phyloP scores from a whole-genome alignment of 2,329 filamentous ascomycete genomes.

The Calonectria pseudoturangicola region DNA sequence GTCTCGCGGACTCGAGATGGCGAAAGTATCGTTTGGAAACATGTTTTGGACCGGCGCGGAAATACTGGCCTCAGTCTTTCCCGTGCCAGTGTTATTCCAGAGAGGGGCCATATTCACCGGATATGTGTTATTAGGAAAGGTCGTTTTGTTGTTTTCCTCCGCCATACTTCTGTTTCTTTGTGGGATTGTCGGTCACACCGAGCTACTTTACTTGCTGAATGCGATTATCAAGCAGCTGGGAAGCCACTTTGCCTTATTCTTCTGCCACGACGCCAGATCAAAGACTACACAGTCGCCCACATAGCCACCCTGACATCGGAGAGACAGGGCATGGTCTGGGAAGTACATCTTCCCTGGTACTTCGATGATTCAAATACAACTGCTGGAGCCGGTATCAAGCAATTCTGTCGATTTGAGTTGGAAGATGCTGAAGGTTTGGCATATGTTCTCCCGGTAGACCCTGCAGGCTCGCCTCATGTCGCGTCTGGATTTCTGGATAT shows the following conservation, averaged over 20 bases:
- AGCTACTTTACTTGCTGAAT: conserved; percentile 72
- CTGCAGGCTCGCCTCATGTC: conserved; percentile 83
- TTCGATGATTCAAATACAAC: conserved; percentile 53
- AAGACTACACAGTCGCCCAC: conserved; percentile 76
- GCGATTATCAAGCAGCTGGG: conserved; percentile 75
- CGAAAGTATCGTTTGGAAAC: conserved; percentile 89
- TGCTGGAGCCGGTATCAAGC: conserved; percentile 65
- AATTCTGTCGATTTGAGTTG: conserved; percentile 84
- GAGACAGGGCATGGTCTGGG: conserved; percentile 88
- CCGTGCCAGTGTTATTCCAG: conserved; percentile 80
- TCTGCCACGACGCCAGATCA: conserved; percentile 77
- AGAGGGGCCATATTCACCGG: conserved; percentile 83
- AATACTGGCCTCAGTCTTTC: conserved; percentile 69
- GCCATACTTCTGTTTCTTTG: conserved; percentile 80
- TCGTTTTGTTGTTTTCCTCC: conserved; percentile 86
- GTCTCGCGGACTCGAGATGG: conserved; percentile 87
- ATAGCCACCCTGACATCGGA: conserved; percentile 89
- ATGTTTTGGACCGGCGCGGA: conserved; percentile 68
- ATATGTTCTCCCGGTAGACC: conserved; percentile 88
- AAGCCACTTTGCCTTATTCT: conserved; percentile 88
- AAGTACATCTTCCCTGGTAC: conserved; percentile 77
- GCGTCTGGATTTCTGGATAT: conserved; percentile 88
- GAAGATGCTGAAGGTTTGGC: conserved; percentile 75
- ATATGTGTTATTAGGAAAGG: conserved; percentile 87
- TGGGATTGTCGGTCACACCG: conserved; percentile 83